Evolutionary conservation across 257 asterid genomes (phyloP), one percentile per base, ranked within the genome.

Genomic region (Eucommia ulmoides): DNA sequence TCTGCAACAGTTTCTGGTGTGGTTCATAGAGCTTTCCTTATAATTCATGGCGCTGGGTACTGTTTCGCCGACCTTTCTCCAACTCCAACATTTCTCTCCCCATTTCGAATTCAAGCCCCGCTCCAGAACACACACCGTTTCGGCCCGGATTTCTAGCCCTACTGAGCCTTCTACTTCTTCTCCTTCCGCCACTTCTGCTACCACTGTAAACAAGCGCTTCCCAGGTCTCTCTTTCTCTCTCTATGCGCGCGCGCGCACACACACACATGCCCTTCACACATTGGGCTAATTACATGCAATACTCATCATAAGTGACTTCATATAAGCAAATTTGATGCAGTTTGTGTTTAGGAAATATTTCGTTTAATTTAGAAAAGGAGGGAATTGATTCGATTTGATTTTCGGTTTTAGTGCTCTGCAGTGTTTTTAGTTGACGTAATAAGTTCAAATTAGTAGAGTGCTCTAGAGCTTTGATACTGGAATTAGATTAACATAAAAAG

Each of bases 1-100:
- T n/a, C n/a, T n/a, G n/a, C n/a, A n/a, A n/a, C n/a, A n/a, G n/a
- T n/a, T n/a, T n/a, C n/a, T n/a, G n/a, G n/a, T n/a, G n/a, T n/a
- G n/a, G n/a, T n/a, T n/a, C n/a, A n/a, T n/a, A n/a, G n/a, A n/a
- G n/a, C n/a, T n/a, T n/a, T n/a, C n/a, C n/a, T n/a, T n/a, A n/a
- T n/a, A n/a, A n/a, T n/a, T 57, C 62, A 70, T 65, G 72, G 69
- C 75, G 58, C 41, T 53, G 49, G 46, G 52, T 51, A 5, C 18
- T 58, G 4, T 45, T 22, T 19, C 42, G 15, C 33, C 46, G 9
- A 23, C 26, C 45, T 52, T 44, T 41, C 42, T 48, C 48, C 55
- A 19, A 29, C 22, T 42, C 50, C 47, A 45, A 21, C 38, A 41
- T 33, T 7, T 20, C 7, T 35, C 55, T 20, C 17, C 41, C 54